Conservation (phyloP, 1,139 yeast species). For the Scheffersomyces segobiensis region DNA sequence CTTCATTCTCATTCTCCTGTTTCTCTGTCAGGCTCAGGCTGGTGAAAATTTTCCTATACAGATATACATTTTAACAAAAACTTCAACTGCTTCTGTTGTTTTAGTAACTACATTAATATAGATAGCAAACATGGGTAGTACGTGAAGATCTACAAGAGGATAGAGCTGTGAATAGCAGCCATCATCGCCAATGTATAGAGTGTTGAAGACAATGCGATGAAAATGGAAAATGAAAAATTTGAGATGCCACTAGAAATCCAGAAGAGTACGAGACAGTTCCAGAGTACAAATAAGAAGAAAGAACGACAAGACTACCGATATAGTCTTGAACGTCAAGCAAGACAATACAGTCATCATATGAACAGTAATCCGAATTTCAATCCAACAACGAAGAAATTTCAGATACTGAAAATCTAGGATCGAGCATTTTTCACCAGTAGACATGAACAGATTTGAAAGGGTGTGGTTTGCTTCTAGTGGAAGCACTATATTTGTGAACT, state of each 20-base stretch:
- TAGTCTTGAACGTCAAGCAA: not conserved
- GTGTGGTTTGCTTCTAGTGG: not conserved
- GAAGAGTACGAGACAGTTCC: not conserved
- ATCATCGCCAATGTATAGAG: not conserved
- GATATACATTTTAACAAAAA: constrained; percentile 9
- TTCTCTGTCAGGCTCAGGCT: not conserved
- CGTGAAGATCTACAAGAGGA: constrained; percentile 32
- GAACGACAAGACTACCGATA: not conserved
- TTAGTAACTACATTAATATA: constrained; percentile 18
- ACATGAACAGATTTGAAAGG: not conserved
- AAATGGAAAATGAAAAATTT: not conserved
- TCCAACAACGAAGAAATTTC: not conserved
- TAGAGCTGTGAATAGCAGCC: not conserved
- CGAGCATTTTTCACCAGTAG: constrained; percentile 11
- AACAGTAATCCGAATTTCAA: too few species aligned
- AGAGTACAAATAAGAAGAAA: not conserved
- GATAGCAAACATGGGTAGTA: constrained; percentile 66
- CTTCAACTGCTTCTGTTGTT: constrained; percentile 6
- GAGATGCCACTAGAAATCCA: not conserved
- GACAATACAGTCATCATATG: not conserved
- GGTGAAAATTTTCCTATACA: constrained; percentile 14
- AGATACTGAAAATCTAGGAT: constrained; percentile 8
- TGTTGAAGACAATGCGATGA: not conserved
- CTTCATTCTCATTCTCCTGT: not conserved
- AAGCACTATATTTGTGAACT: not conserved